Evolutionary conservation across 352 stramenopile genomes (phyloP), one percentile per base, ranked within the genome.

Genomic region (Peronospora farinosa): DNA sequence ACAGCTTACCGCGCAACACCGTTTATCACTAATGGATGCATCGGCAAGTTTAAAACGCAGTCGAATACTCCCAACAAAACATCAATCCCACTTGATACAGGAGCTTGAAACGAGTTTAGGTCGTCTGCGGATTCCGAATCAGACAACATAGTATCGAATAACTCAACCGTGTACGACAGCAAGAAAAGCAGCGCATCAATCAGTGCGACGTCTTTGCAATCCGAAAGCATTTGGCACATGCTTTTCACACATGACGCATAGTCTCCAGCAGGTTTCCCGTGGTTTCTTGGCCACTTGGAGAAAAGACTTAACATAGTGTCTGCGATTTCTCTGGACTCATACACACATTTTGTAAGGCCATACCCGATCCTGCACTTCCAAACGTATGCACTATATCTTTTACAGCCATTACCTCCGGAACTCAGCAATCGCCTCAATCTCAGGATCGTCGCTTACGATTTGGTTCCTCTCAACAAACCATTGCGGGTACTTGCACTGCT

Each of bases 301-400:
- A 91, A 93, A 1, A 93, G 64, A 54, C 74, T 93, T 43, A 91
- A 51, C 21, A 93, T 56, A 35, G 80, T 89, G 35, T 93, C 83
- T 2, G 72, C 80, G 7, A 93, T 83, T 58, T 91, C 80, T 56
- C 83, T 93, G 35, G 7, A 33, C 19, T 1, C 16, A 51, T 41
- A 7, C 7, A 47, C 37, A 55, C 40, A 33, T 28, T 47, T 40
- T 9, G 36, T 54, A 40, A 62, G 25, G 11, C 3, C 33, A 49
- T 10, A 31, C 9, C 12, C 12, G 36, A 12, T 42, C 30, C 27
- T 27, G 21, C 27, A 36, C 10, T 2, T 23, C 3, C 1, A 21
- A 28, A 37, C 21, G 8, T 39, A 6, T 21, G 15, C 10, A 46
- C 23, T 9, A 37, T 27, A 7, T 27, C 1, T 19, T 7, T 13